Evolutionary conservation across 345 rosid genomes (phyloP), one percentile per base, ranked within the genome.

Genomic region (Sonneratia caseolaris): DNA sequence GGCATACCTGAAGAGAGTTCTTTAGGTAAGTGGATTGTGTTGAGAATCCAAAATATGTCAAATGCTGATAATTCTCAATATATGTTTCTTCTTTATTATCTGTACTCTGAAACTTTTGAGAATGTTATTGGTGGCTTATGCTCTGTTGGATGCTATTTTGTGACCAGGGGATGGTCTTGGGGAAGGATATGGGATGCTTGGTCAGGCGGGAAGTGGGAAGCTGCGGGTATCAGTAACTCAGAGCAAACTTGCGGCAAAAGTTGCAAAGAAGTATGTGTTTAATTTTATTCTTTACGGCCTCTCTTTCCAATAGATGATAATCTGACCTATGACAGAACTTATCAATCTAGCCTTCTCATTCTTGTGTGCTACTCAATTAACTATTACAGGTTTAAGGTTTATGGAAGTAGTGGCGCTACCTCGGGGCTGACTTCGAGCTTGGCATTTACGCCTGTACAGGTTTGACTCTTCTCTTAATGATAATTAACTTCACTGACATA

Each of bases 161-260:
- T 64, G 72, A 72, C 68, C 72, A 92, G 99, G 97, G 82, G 99
- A 92, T 85, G 97, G 98, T 9, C 81, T 95, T 71, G 99, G 99
- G 14, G 98, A 95, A 79, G 98, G 98, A 27, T 95, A 89, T 84
- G 99, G 99, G 65, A 92, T 95, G 99, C 98, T 95, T 76, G 98
- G 99, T 64, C 98, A 95, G 73, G 99, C 99, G n/a, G 97, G 99
- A 75, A 95, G 87, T 82, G 97, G 97, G 75, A 92, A 93, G 81
- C 86, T 95, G 59, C 97, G 99, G 42, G 93, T 89, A 38, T 86
- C 97, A 7, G 49, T 85, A 81, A 95, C 86, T n/a, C 97, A 89
- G 70, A 91, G 93, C 86, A 94, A 91, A 79, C 89, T 91, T 24
- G 93, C 91, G 11, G 88, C 96, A 13, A 94, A 94, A 89, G 93